These are phyloP conservation scores for Ganoderma lucidum DNA, from an alignment of 1,284 basidiomycete species.

Conservation along the genomic window DNA sequence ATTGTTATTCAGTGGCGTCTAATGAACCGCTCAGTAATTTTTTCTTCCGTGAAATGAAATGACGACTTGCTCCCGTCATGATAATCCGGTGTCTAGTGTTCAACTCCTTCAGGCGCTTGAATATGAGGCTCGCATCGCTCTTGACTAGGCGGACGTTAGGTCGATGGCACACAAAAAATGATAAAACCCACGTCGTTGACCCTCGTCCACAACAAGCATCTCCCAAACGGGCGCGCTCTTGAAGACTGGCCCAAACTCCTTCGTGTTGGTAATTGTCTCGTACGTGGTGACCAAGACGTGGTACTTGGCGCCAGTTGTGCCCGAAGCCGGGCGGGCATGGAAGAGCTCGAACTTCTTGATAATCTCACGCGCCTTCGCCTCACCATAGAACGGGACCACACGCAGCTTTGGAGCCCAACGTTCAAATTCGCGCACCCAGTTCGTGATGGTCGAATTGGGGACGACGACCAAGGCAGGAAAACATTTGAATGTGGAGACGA, in stretches of 20 bases:
- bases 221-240: slow-evolving; percentile 91
- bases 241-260: slow-evolving; percentile 80
- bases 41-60: too few relatives aligned
- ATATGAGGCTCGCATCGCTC: slow-evolving; percentile 81
- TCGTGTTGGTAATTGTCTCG: slow-evolving; percentile 73
- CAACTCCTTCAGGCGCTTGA: slow-evolving; percentile 84
- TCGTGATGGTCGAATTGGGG: slow-evolving; percentile 93
- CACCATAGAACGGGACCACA: slow-evolving; percentile 86
- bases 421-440: slow-evolving; percentile 89
- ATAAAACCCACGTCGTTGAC: slow-evolving; percentile 78
- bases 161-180: background rate
- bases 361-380: slow-evolving; percentile 80
- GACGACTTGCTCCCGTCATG: slow-evolving; percentile 81
- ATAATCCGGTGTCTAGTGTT: slow-evolving; percentile 86
- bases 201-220: slow-evolving; percentile 91
- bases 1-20: slow-evolving; percentile 98
- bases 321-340: slow-evolving; percentile 53
- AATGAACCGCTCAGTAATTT: slow-evolving; percentile 14
- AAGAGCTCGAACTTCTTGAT: slow-evolving; percentile 86
- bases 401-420: slow-evolving; percentile 89
- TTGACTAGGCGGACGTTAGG: slow-evolving; percentile 64
- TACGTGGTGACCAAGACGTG: slow-evolving; percentile 93
- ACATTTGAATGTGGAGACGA: slow-evolving; percentile 67
- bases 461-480: slow-evolving; percentile 91
- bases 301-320: slow-evolving; percentile 67